Evolutionary conservation across 2,329 filamentous ascomycete genomes (phyloP), one percentile per base, ranked within the genome.

Genomic region (Fusarium sterilihyphosum): DNA sequence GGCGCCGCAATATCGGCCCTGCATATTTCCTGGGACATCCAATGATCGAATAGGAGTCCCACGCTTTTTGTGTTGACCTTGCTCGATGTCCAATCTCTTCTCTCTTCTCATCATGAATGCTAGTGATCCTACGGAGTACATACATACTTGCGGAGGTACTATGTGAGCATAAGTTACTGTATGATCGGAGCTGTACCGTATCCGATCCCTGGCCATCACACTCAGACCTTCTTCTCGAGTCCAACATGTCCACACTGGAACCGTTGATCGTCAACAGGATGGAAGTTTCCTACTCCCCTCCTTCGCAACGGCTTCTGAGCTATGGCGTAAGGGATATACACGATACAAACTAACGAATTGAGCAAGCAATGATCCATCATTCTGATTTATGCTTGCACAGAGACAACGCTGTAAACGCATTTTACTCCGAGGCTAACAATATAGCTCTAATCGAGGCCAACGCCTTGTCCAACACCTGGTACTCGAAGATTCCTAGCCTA

Each of bases 41-140:
- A 65, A 59, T 61, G 63, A 58, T 70, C 71, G 38, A 70, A 78
- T 77, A 71, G 67, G 73, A 73, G 71, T 68, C 41, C 60, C 44
- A 62, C 52, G 50, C 61, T 58, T 64, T 66, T 61, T 43, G 52
- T 61, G 53, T 65, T 61, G 65, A 61, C 37, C 50, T 67, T 47
- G 35, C 67, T 67, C 59, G 49, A 59, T 49, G 49, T 73, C 73
- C 62, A 78, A 78, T 78, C 72, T 78, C 77, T 74, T 76, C 75
- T 50, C 31, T 66, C 66, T 38, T 46, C 40, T 44, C 64, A 20
- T 68, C 37, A 20, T 44, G 61, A 43, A 61, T 65, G 14, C 71
- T 50, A 71, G 59, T 68, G 71, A 72, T 72, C 74, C 61, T 65
- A 56, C 35, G 20, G 29, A 33, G 47, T 44, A 17, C 41, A 17